phyloP scores from a whole-genome alignment of 2,329 filamentous ascomycete species.

The Celoporthe dispersa region DNA sequence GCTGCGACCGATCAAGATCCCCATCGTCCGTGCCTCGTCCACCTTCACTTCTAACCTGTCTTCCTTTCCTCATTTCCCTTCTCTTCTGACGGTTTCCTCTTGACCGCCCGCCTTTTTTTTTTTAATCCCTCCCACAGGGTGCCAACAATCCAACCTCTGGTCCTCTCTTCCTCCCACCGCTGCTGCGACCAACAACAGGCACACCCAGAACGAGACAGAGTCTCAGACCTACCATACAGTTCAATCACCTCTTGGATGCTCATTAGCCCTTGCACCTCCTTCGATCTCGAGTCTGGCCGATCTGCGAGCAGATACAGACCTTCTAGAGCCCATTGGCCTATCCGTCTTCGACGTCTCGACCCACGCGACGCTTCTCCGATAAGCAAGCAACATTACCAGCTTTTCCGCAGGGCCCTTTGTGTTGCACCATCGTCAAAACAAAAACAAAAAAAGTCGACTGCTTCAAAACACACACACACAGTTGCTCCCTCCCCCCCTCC shows the following conservation, averaged over 20 bases:
- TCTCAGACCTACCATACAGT: background rate
- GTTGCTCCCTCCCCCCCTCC: constrained; percentile 43
- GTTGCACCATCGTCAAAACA: constrained; percentile 19
- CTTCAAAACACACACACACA: constrained; percentile 23
- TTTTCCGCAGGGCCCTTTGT: constrained; percentile 24
- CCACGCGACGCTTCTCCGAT: constrained; percentile 11
- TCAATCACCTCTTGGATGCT: constrained; percentile 10
- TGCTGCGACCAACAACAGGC: background rate
- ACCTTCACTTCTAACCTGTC: constrained; percentile 18
- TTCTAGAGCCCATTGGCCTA: background rate
- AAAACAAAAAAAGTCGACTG: constrained; percentile 9
- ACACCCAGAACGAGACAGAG: background rate
- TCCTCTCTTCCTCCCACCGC: background rate
- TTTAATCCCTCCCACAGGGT: background rate
- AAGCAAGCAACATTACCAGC: constrained; percentile 27
- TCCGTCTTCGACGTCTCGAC: constrained; percentile 1
- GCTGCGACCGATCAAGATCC: background rate
- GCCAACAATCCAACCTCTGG: background rate
- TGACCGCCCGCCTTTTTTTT: constrained; percentile 20
- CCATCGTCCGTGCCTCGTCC: constrained; percentile 9
- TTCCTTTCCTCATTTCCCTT: constrained; percentile 11
- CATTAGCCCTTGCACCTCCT: constrained; percentile 4
- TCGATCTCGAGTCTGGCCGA: constrained; percentile 11
- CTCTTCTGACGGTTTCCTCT: constrained; percentile 14
- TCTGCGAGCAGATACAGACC: constrained; percentile 19